Conservation (phyloP, 345 rosid genomes). For the Isatis tinctoria region DNA sequence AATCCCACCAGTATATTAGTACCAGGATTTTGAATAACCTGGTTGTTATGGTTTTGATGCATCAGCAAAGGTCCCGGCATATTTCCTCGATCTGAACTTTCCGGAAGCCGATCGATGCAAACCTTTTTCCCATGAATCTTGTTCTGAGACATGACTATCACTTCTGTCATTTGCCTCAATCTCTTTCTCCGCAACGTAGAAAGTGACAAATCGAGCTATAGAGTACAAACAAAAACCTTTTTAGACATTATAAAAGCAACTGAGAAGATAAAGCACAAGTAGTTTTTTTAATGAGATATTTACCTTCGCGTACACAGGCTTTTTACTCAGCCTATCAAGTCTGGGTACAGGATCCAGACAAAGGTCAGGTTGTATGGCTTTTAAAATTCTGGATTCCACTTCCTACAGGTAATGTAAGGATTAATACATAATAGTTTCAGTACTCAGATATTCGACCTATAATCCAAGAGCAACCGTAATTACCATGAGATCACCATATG, state of each 20-base stretch:
- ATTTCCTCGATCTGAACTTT: constrained; percentile 55
- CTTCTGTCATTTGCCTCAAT: constrained; percentile 61
- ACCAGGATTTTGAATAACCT: constrained; percentile 53
- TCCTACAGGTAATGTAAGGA: constrained; percentile 50
- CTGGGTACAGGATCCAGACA: constrained; percentile 87
- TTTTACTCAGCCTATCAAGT: constrained; percentile 69
- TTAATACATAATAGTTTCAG: neutral
- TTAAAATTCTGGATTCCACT: constrained; percentile 89
- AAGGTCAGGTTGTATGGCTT: constrained; percentile 89
- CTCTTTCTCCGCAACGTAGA: constrained; percentile 67
- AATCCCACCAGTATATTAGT: constrained; percentile 42
- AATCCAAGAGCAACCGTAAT: constrained; percentile 4
- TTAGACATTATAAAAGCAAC: constrained; percentile 17
- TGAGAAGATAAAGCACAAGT: constrained; percentile 16
- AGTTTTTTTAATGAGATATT: constrained; percentile 3
- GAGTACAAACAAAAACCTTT: constrained; percentile 13
- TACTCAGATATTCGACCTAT: neutral
- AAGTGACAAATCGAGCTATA: constrained; percentile 72
- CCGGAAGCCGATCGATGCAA: constrained; percentile 65
- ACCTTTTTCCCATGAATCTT: constrained; percentile 75
- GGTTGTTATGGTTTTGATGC: constrained; percentile 56
- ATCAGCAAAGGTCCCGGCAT: constrained; percentile 49
- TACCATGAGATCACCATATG: constrained; percentile 96
- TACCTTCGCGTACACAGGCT: constrained; percentile 59
- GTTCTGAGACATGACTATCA: constrained; percentile 51